A percentile compares a stretch with the other conserved stretches of the same genome.
phyloP scores from a whole-genome alignment of 2,329 filamentous ascomycete species.

The Mariannaea elegans region DNA sequence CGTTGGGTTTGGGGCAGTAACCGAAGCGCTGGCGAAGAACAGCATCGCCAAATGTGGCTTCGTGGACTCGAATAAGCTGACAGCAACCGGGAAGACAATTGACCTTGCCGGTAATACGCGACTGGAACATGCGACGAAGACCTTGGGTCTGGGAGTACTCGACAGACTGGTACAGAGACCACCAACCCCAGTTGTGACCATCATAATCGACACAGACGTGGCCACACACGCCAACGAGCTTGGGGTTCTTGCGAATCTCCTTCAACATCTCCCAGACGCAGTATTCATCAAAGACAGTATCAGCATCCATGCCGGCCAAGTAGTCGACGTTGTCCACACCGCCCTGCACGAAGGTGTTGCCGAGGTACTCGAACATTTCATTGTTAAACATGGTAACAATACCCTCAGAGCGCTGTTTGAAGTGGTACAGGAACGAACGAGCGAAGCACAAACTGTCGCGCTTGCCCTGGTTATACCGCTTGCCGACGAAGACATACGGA shows the following conservation, averaged over 20 bases:
- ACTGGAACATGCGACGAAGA: constrained; percentile 58
- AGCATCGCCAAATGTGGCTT: constrained; percentile 57
- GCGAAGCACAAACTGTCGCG: constrained; percentile 59
- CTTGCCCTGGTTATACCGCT: constrained; percentile 60
- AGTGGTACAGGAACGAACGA: constrained; percentile 59
- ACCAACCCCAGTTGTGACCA: constrained; percentile 50
- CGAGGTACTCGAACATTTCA: constrained; percentile 52
- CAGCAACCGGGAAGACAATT: constrained; percentile 60
- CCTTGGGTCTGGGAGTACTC: constrained; percentile 59
- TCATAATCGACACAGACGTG: constrained; percentile 59
- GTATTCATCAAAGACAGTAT: constrained; percentile 55
- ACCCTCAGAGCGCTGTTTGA: constrained; percentile 52
- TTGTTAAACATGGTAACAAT: constrained; percentile 57
- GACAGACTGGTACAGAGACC: constrained; percentile 58
- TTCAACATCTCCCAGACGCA: constrained; percentile 56
- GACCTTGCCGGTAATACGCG: constrained; percentile 58
- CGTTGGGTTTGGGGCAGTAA: constrained; percentile 58
- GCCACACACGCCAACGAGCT: constrained; percentile 57
- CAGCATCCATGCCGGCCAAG: constrained; percentile 58
- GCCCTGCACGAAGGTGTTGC: constrained; percentile 48
- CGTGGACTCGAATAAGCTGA: constrained; percentile 59
- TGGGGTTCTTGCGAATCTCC: constrained; percentile 53
- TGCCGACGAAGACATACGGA: constrained; percentile 58
- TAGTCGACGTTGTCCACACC: constrained; percentile 53
- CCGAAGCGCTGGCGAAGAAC: constrained; percentile 57